Evolutionary conservation across 1,139 yeast genomes (phyloP), one percentile per base, ranked within the genome.

Genomic region (Yamadazyma epiphylla): DNA sequence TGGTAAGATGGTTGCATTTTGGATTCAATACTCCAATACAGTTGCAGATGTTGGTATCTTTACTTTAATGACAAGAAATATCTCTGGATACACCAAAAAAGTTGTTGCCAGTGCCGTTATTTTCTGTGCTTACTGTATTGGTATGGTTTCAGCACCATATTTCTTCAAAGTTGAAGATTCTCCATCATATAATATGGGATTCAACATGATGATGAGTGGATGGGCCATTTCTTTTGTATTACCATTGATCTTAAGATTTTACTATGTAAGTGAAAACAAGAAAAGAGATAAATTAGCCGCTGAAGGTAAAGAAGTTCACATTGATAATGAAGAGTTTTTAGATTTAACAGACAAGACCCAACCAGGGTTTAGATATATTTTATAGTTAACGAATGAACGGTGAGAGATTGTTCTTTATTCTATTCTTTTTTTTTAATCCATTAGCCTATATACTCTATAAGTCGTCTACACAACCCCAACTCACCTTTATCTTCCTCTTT

Each of bases 61-160:
- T 27, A 46, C 51, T 9, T 38, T 44, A 25, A 45, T 51, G 4
- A 34, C 39, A 5, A 35, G 49, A 3, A 48, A 53, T 20, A 51
- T 53, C n/a, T 39, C 51, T 9, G 44, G 48, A 5, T 48, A 46
- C 25, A 46, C 53, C 19, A 49, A 49, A 29, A 39, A 46, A 31
- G 30, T 42, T 13, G 36, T 37, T 5, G 36, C 51, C 36, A 44
- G 43, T 24, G 51, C 45, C 12, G 32, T 48, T 38, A 37, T 46
- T 23, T 40, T 50, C 44, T 40, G 34, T 2, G 35, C 45, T 0
- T 51, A 48, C 25, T 44, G 50, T 5, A 34, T 51, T 15, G 36
- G 51, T 19, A 50, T 48, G 22, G 45, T 51, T 13, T 43, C 47
- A 14, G 45, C 50, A 12, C 53, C 53, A 7, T 53, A 49, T 28